Evolutionary conservation across 192 early-diverging fungal species (phyloP).

Genomic region (Obelidium mucronatum): DNA sequence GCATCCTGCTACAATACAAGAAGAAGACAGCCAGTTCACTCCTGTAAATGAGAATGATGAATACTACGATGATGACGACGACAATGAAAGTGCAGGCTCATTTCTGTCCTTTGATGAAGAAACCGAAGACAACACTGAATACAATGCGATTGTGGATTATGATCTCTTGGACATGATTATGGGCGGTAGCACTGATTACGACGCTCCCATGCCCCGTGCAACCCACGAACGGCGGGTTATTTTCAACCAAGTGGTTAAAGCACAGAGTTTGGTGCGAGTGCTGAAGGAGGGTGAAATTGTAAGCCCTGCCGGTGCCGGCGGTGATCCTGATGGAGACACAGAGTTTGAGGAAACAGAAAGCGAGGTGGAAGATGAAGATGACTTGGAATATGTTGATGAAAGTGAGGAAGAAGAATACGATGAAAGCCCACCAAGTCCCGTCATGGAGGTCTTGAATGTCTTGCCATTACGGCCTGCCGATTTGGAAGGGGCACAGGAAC

Average conservation of each 20-base stretch:
- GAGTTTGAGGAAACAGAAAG: conserved; percentile 5
- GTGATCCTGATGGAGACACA: conserved; percentile 6
- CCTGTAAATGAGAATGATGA: not conserved
- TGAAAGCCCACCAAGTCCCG: conserved; percentile 15
- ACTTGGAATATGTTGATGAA: conserved; percentile 18
- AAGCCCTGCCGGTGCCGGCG: not conserved
- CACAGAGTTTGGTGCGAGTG: conserved; percentile 12
- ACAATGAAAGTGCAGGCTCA: conserved; percentile 29
- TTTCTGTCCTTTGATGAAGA: conserved; percentile 46
- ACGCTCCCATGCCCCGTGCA: conserved; percentile 32
- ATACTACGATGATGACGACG: conserved; percentile 12
- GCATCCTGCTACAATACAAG: conserved; percentile 4
- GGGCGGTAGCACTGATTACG: conserved; percentile 38
- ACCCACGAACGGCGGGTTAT: conserved; percentile 18
- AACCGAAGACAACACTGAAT: conserved; percentile 45
- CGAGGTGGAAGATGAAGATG: conserved; percentile 21
- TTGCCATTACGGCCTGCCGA: conserved; percentile 13
- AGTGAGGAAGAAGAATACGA: conserved; percentile 17
- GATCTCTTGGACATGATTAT: conserved; percentile 39
- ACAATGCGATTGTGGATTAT: conserved; percentile 48
- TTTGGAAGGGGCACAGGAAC: not conserved
- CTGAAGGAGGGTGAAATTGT: conserved; percentile 10
- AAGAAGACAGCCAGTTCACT: not conserved
- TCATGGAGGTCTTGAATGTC: conserved; percentile 18
- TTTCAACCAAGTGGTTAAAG: conserved; percentile 24